Base-by-base conservation (phyloP, 2,329 filamentous ascomycete genomes). In the Diaporthe longicolla region DNA sequence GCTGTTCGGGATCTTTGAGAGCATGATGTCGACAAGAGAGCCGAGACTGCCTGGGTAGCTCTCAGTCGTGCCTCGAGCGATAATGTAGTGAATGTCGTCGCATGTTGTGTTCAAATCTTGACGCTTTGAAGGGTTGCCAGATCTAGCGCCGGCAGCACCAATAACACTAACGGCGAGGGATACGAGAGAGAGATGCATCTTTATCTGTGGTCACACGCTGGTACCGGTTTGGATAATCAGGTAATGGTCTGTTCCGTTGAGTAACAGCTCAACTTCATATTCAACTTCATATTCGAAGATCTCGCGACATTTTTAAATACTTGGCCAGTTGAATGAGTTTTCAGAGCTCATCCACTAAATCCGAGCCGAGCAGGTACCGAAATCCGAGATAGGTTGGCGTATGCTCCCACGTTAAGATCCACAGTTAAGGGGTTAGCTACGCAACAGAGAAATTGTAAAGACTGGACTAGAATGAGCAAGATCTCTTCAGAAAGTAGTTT, bases 1-100 rank as follows among this genome's bases (percentile, higher is more conserved):
- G 48, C 55, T 66, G 26, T 52, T 50, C 4, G 59, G 57, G 57
- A 59, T 24, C 35, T 59, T 61, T 17, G 57, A 35, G n/a, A 37
- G 24, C 40, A 72, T n/a, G 3, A 66, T 52, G n/a, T 58, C 50
- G 11, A 43, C 59, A 15, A 61, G 70, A 4, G 48, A 72, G 29
- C 58, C 57, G 19, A 59, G 32, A 17, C 57, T 59, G 37, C 57
- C 59, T 1, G 59, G 52, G 15, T 72, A 72, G 59, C 48, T 6
- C 1, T 43, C 24, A 21, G 48, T 48, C 19, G 43, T 72, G 19
- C 59, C 70, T n/a, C 70, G 59, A 37, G 58, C 59, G 13, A 72
- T 40, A n/a, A 72, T 68, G 50, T 54, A 68, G 52, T 72, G 70
- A 7, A 66, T 43, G 7, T 10, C 3, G 13, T 26, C 57, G 10